phyloP scores from a whole-genome alignment of 768 basidiomycete genomes.

The Leccinum sublutescens region DNA sequence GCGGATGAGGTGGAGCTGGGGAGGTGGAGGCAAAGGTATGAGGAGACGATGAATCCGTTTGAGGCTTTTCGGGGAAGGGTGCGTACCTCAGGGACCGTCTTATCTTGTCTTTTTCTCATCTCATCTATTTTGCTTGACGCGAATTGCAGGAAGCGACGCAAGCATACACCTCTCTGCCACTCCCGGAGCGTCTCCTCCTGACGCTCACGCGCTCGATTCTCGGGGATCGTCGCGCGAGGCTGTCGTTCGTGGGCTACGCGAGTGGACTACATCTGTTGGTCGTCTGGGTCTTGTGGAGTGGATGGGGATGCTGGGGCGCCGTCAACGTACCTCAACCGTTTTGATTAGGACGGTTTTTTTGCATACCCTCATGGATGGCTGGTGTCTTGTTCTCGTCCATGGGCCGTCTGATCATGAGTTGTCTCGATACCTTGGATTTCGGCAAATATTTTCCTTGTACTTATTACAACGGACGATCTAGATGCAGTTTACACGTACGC shows the following conservation, averaged over 20 bases:
- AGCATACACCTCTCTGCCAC: constrained; percentile 88
- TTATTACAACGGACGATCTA: not conserved
- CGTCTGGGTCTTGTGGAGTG: constrained; percentile 56
- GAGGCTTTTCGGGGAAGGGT: constrained; percentile 96
- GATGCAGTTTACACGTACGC: not conserved
- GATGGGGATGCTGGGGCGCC: constrained; percentile 62
- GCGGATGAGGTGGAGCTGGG: constrained; percentile 67
- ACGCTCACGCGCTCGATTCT: constrained; percentile 82
- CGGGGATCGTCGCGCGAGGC: constrained; percentile 86
- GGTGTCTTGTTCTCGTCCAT: not conserved
- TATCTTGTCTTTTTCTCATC: not conserved
- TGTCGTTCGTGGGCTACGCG: constrained; percentile 87
- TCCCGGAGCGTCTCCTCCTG: constrained; percentile 85
- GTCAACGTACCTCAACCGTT: constrained; percentile 17
- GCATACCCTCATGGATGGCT: too few species aligned
- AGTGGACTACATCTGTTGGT: constrained; percentile 77
- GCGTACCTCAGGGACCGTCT: constrained; percentile 33
- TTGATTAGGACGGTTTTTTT: not conserved
- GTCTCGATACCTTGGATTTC: too few species aligned
- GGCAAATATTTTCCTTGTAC: not conserved
- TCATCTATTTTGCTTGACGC: not conserved
- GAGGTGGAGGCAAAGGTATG: constrained; percentile 88
- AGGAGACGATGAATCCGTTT: constrained; percentile 97
- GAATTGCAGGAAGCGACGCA: constrained; percentile 81
- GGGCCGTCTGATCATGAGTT: not conserved